phyloP scores from a whole-genome alignment of 78 protist species.

The Polysphondylium violaceum region DNA sequence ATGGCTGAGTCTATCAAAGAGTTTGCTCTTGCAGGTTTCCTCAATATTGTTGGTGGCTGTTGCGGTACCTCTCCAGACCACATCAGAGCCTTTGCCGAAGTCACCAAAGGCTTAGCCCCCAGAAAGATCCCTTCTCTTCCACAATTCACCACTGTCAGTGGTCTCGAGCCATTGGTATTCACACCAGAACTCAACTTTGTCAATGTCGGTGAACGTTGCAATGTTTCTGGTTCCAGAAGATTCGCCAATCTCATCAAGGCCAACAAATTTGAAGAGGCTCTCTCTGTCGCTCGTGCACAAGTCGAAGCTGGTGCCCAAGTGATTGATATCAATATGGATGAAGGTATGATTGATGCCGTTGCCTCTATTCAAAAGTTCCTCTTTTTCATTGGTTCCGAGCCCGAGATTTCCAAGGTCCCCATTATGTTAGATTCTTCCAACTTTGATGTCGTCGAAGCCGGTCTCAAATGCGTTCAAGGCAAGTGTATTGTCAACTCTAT shows the following conservation, averaged over 20 bases:
- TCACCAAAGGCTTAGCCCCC: slow-evolving; percentile 43
- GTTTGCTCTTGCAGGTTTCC: slow-evolving; percentile 88
- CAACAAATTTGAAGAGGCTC: slow-evolving; percentile 91
- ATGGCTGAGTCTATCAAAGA: slow-evolving; percentile 86
- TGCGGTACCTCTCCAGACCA: slow-evolving; percentile 98
- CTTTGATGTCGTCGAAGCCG: slow-evolving; percentile 95
- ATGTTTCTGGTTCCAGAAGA: slow-evolving; percentile 97
- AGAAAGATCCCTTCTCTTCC: slow-evolving; percentile 9
- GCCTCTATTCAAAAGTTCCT: slow-evolving; percentile 92
- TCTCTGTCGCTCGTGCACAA: slow-evolving; percentile 92
- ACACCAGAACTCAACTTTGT: slow-evolving; percentile 88
- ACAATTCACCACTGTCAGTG: slow-evolving; percentile 80
- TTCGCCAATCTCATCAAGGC: slow-evolving; percentile 92
- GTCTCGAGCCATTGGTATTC: slow-evolving; percentile 91
- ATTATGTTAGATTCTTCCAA: slow-evolving; percentile 98
- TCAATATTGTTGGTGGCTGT: slow-evolving; percentile 98
- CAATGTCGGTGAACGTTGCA: slow-evolving; percentile 99
- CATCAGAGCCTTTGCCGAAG: slow-evolving; percentile 91
- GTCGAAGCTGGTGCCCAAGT: slow-evolving; percentile 98
- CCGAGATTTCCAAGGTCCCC: slow-evolving; percentile 96
- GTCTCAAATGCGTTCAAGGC: slow-evolving; percentile 96
- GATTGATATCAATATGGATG: slow-evolving; percentile 98
- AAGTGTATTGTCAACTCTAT: slow-evolving; percentile 97
- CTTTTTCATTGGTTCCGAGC: slow-evolving; percentile 95
- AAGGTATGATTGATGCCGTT: slow-evolving; percentile 97